Evolutionary conservation across 805 yeast genomes (phyloP).

Genomic region (Saccharomycopsis fodiens): DNA sequence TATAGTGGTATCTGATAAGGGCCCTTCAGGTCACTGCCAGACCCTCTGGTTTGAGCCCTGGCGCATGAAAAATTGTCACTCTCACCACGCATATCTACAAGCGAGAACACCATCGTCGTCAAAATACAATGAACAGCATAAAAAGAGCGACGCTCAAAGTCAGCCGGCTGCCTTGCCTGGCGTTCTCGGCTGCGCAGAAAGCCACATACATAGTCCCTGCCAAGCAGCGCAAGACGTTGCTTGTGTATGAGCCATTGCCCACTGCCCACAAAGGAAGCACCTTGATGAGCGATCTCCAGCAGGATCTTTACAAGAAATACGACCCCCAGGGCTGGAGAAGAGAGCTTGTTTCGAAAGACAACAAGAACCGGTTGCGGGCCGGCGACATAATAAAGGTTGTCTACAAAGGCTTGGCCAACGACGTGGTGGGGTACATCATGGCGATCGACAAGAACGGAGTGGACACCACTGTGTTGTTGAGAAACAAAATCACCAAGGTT

Average conservation of each 20-base stretch:
- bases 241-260: slow-evolving; percentile 18
- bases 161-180: not conserved
- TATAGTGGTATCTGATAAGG: too few species aligned
- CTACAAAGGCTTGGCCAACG: slow-evolving; percentile 48
- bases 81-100: too few species aligned
- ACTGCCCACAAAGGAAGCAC: slow-evolving; percentile 14
- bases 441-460: slow-evolving; percentile 67
- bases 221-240: slow-evolving; percentile 12
- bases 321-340: slow-evolving; percentile 71
- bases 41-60: too few species aligned
- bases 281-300: slow-evolving; percentile 28
- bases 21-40: too few species aligned
- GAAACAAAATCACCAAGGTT: slow-evolving; percentile 75
- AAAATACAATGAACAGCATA: not conserved
- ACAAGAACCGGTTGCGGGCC: slow-evolving; percentile 46
- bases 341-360: slow-evolving; percentile 39
- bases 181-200: not conserved
- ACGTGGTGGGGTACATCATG: slow-evolving; percentile 72
- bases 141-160: not conserved
- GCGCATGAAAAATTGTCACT: too few species aligned
- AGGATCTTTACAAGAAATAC: slow-evolving; percentile 46
- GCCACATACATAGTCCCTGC: slow-evolving; percentile 18
- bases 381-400: slow-evolving; percentile 79
- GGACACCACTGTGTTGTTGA: slow-evolving; percentile 68
- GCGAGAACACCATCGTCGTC: too few species aligned